Evolutionary conservation across 2,329 filamentous ascomycete species (phyloP).

Genomic region (Nectriaceae sp.): DNA sequence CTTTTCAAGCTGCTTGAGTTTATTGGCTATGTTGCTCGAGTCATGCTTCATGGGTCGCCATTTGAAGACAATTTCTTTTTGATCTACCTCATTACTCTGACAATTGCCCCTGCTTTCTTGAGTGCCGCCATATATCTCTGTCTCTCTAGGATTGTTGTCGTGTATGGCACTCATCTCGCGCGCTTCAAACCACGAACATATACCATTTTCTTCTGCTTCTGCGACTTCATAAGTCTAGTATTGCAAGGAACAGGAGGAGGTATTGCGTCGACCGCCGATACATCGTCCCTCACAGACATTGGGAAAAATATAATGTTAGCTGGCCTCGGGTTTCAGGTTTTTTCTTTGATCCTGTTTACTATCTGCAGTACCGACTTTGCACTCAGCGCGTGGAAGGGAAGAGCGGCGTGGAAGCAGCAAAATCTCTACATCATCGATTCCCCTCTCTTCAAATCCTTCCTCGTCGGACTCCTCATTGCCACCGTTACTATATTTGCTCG

Average conservation of each 20-base stretch:
- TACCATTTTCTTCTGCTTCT: constrained; percentile 42
- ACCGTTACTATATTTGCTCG: no score
- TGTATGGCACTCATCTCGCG: constrained; percentile 39
- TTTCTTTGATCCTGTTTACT: no score
- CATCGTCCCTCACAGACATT: no score
- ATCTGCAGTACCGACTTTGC: no score
- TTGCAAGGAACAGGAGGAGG: constrained; percentile 53
- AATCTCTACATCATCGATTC: no score
- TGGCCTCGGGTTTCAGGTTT: no score
- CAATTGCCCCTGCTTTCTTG: constrained; percentile 62
- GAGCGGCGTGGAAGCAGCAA: no score
- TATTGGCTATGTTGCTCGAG: background rate
- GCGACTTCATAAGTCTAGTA: constrained; percentile 49
- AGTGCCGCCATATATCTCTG: constrained; percentile 63
- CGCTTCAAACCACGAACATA: constrained; percentile 28
- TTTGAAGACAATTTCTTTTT: background rate
- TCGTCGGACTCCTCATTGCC: no score
- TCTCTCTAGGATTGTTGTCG: constrained; percentile 46
- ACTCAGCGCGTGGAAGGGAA: no score
- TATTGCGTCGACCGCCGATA: no score
- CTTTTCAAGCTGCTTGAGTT: background rate
- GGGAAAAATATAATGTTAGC: no score
- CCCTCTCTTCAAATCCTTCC: no score
- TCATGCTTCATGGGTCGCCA: background rate
- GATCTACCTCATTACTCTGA: constrained; percentile 49